Base-by-base conservation (phyloP, 768 basidiomycete genomes). In the Lactarius quietus region DNA sequence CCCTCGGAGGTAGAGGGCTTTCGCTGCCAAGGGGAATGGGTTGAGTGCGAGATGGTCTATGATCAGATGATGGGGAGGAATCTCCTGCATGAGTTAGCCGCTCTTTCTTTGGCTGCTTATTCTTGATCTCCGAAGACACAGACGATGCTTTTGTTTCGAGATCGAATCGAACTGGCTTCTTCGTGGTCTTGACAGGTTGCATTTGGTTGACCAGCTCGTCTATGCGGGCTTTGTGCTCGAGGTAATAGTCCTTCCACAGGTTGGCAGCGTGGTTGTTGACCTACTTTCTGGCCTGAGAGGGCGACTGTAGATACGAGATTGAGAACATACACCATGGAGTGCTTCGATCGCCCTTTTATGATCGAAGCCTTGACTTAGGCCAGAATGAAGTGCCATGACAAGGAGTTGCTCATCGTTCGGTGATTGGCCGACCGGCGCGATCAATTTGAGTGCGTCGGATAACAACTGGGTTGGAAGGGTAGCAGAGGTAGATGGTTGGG, bases 211-310 rank as follows among this genome's bases (percentile, higher is more conserved):
- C 72, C 15, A 73, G 70, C 33, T 76, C 74, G 70, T 90, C 85
- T 39, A 91, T 76, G 48, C 84, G 82, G 59, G 81, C 79, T 64
- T 83, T 85, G 70, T 90, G 81, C 63, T 90, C 88, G 18, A 92
- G 79, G 69, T 88, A 92, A 72, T 90, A 90, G 70, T 92, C 90
- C 71, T 90, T 91, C 89, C 89, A 92, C 28, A 88, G 75, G 72
- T 80, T 85, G 41, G 87, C 82, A 14, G 77, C 73, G 43, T 83
- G 81, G 31, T 78, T 77, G 51, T 83, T 80, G 55, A 78, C 74
- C 81, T 81, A 38, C 15, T 36, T 45, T 20, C 43, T 43, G 43
- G 15, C 8, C 23, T 57, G 52, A 45, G 38, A 61, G 53, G 38
- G 54, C 64, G 38, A 67, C n/a, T 26, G 51, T 8, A 31, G n/a